Evolutionary conservation across 331 rosid species (phyloP).

Genomic region (Rhamnella rubrinervis): DNA sequence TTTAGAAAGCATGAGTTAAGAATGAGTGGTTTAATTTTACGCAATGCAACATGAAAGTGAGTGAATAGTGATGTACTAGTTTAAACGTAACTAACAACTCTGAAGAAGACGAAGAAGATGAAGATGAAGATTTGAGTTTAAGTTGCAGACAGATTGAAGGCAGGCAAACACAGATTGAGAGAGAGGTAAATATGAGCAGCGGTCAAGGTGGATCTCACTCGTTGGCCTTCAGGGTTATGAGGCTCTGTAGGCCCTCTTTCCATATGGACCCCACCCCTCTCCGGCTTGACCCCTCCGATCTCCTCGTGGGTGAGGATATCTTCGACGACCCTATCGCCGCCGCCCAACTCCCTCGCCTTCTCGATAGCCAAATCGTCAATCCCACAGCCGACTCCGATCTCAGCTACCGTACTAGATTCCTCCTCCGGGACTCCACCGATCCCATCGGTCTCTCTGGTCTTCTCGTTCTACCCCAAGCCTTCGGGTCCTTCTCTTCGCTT

Average conservation of each 20-base stretch:
- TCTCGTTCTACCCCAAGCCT: constrained; percentile 97
- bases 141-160: no score
- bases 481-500: constrained; percentile 52
- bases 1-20: no score
- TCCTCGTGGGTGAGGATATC: constrained; percentile 83
- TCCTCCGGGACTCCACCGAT: constrained; percentile 69
- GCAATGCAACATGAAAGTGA: no score
- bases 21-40: no score
- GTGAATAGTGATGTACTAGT: no score
- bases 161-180: neutral
- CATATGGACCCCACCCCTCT: constrained; percentile 78
- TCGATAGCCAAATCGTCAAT: constrained; percentile 19
- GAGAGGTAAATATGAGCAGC: constrained; percentile 26
- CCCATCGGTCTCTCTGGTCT: constrained; percentile 93
- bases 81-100: no score
- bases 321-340: constrained; percentile 71
- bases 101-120: no score
- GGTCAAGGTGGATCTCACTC: constrained; percentile 68
- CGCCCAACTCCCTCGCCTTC: constrained; percentile 37
- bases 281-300: constrained; percentile 77
- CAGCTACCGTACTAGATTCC: constrained; percentile 64
- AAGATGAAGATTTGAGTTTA: no score
- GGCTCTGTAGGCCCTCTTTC: constrained; percentile 87
- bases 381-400: constrained; percentile 54
- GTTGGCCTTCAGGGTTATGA: constrained; percentile 86